Base-by-base conservation (phyloP, 768 basidiomycete genomes). In the Boletus sp. region DNA sequence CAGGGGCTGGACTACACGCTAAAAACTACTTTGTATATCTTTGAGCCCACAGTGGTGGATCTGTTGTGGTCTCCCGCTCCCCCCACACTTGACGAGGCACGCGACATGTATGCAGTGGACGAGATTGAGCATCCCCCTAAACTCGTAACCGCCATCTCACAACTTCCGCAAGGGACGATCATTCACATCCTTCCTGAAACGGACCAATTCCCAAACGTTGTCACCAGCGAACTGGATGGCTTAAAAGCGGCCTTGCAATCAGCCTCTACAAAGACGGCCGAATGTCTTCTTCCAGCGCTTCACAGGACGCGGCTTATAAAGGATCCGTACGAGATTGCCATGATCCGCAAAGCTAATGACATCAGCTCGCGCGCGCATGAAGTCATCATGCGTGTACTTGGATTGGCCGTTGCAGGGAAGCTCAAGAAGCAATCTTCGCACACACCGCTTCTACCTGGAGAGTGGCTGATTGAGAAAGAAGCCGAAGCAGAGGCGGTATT, bases 401-500 rank as follows among this genome's bases (percentile, higher is more conserved):
- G 94, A 3, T 72, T 77, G 45, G 85, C 85, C 4, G 88, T 88
- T 19, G 81, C 82, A 48, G 79, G 79, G 17, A 75, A 76, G 49
- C 78, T 87, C 54, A 68, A 71, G 58, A 70, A 73, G 13, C 80
- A 72, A 5, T 75, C 75, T 32, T 65, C 65, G 2, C 61, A 55
- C 4, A 72, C 73, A 10, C 84, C 83, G 0, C 71, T 81, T 5
- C 74, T 91, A 3, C 90, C 89, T 2, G 77, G 79, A 4, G 88
- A 94, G 63, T 97, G 95, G 89, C 74, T 92, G 42, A 90, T 98
- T 15, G 84, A 90, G 73, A 90, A 88, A 61, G 96, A 98, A 71
- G 87, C 85, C 0, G 95, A 97, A 68, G 96, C 93, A 0, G 95
- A 96, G 67, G 96, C 94, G 0, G 79, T 95, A 8, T 98, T 98